Conservation (phyloP, 2,329 filamentous ascomycete genomes). For the Parafenestella ontariensis region DNA sequence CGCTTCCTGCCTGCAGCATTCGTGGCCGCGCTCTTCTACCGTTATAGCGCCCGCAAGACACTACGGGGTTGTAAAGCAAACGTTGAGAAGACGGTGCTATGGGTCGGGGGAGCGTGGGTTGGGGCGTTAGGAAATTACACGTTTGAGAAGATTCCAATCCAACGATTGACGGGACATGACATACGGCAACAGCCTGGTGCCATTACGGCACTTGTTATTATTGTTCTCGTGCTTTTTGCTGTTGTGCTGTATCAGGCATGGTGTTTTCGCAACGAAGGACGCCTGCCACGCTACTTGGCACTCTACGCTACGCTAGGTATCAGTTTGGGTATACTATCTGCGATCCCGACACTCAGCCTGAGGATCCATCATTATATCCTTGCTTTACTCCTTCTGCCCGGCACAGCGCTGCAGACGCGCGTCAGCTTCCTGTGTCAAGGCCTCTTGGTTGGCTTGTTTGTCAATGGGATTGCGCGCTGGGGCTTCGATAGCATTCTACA, state of each 20-base stretch:
- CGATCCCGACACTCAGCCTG: constrained; percentile 77
- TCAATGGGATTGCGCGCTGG: constrained; percentile 94
- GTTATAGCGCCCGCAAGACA: constrained; percentile 35
- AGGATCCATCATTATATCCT: constrained; percentile 96
- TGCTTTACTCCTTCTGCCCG: constrained; percentile 83
- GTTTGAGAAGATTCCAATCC: constrained; percentile 45
- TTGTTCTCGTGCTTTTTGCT: constrained; percentile 36
- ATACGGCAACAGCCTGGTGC: constrained; percentile 48
- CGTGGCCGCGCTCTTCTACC: constrained; percentile 38
- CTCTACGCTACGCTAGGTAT: constrained; percentile 79
- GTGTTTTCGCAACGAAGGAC: constrained; percentile 43
- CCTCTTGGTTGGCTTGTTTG: constrained; percentile 85
- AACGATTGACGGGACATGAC: constrained; percentile 46
- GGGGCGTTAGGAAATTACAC: constrained; percentile 44
- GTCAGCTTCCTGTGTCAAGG: constrained; percentile 88
- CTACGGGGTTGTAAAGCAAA: constrained; percentile 39
- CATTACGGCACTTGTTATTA: constrained; percentile 42
- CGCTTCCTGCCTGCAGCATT: constrained; percentile 46
- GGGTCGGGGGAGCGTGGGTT: constrained; percentile 46
- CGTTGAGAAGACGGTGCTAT: constrained; percentile 47
- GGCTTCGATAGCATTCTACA: constrained; percentile 90
- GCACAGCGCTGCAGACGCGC: constrained; percentile 86
- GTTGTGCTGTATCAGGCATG: constrained; percentile 42
- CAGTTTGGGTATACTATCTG: constrained; percentile 75
- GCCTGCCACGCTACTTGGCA: constrained; percentile 74